phyloP scores from a whole-genome alignment of 2,329 filamentous ascomycete species.

The Fusarium decemcellulare region DNA sequence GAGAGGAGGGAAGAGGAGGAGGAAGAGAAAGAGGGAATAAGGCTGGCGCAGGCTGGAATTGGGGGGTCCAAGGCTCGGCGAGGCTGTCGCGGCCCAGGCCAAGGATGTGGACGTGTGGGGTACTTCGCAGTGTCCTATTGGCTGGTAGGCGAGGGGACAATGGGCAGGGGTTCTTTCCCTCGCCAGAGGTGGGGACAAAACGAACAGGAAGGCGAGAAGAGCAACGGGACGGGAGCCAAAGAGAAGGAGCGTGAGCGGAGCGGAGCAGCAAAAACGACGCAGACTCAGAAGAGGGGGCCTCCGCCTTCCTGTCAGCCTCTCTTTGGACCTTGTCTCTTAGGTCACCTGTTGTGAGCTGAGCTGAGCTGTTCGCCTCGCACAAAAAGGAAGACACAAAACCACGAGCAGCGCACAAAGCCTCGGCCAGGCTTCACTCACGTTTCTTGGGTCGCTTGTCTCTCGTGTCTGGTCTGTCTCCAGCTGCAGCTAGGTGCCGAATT shows the following conservation, averaged over 20 bases:
- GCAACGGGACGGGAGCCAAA: constrained; percentile 27
- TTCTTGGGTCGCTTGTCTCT: constrained; percentile 1
- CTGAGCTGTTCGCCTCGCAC: constrained; percentile 31
- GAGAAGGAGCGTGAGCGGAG: constrained; percentile 25
- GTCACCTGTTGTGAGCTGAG: constrained; percentile 37
- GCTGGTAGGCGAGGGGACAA: constrained; percentile 43
- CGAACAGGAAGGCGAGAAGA: constrained; percentile 31
- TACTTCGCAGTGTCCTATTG: constrained; percentile 41
- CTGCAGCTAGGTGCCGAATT: constrained; percentile 12
- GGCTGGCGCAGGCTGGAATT: constrained; percentile 46
- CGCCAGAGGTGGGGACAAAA: constrained; percentile 23
- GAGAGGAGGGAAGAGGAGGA: constrained; percentile 22
- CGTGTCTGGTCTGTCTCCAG: constrained; percentile 7
- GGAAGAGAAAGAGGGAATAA: constrained; percentile 44
- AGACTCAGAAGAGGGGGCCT: constrained; percentile 39
- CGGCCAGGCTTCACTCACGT: constrained; percentile 33
- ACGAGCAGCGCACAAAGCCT: constrained; percentile 27
- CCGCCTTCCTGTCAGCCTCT: constrained; percentile 47
- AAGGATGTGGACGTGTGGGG: constrained; percentile 38
- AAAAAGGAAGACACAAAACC: constrained; percentile 17
- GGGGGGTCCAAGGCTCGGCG: constrained; percentile 46
- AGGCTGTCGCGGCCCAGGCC: constrained; percentile 45
- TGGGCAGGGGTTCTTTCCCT: constrained; percentile 24
- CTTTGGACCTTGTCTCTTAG: constrained; percentile 13
- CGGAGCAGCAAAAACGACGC: constrained; percentile 6